Base-by-base conservation (phyloP, 148 eudicot genomes). In the Camellia japonica region DNA sequence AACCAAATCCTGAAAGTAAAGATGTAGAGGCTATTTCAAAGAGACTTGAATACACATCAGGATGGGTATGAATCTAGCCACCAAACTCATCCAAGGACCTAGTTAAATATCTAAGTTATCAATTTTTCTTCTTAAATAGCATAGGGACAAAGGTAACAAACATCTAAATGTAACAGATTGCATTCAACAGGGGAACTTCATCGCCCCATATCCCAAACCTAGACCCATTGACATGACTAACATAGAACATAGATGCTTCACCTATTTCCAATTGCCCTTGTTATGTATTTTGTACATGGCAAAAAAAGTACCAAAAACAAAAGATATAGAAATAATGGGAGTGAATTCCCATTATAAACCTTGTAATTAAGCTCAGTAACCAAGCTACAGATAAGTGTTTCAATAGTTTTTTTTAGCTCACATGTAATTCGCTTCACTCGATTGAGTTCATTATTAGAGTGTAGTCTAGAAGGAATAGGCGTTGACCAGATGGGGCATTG, bases 61-160 rank as follows among this genome's bases (percentile, higher is more conserved):
- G 18, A 43, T 74, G 49, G 51, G 11, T 73, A 51, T 3, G 5
- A 51, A 44, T 5, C 59, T 54, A 73, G 75, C 61, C 30, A n/a
- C 13, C 47, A 23, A 44, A 55, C 46, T 23, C 60, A 73, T 73
- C 76, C 71, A 68, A 68, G 51, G 71, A 68, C 49, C 47, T 43
- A 49, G 51, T 68, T 61, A 18, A 61, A n/a, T 61, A 38, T 6
- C 47, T 4, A 43, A 69, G 23, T 69, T 44, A 18, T 15, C 73
- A 69, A 69, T 46, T 46, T 69, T 44, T 7, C 20, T 46, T 43
- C 54, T 44, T 69, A 43, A 16, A 69, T 43, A 69, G 54, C 19
- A 16, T 46, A 16, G n/a, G 54, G 19, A 18, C 3, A 19, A 6
- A 69, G 42, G 68, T 64, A 64, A 18, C 19, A 16, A 7, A 66